Evolutionary conservation across 2,329 filamentous ascomycete species (phyloP), one percentile per base, ranked within the genome.

Genomic region (Phyllosticta citrichinensis): DNA sequence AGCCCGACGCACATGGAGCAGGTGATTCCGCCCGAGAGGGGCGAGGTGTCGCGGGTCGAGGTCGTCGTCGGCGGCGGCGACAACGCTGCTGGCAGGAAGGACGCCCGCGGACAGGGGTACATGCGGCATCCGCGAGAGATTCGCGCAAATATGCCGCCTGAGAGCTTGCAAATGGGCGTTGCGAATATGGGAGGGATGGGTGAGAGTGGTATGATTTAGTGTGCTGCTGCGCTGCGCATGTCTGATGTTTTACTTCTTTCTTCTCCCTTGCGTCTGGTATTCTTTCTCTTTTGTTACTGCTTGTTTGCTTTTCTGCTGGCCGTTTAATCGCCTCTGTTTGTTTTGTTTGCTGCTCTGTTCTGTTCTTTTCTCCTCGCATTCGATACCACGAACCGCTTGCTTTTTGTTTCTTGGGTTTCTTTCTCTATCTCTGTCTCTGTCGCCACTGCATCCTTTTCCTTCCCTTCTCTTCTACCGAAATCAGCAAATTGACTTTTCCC

Each of bases 71-170:
- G 30, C 12, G 4, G 30, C 12, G 30, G 14, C 11, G 33, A 17
- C 33, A 40, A 17, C 5, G 33, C 9, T 40, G 33, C 2, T 12
- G 25, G n/a, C 53, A 57, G 40, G 60, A 27, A 40, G 33, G 33
- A 12, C 2, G 12, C 27, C 2, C 27, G 20, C 25, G 58, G 55
- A 20, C 51, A 52, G 8, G 67, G 66, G n/a, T 75, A 75, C 62
- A 55, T 62, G 56, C 68, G 74, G 50, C 70, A 78, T 55, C 76
- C 76, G 8, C 78, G 74, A 65, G 78, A 79, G 65, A 67, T 80
- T 19, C 68, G 77, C 22, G 78, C 78, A 52, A 80, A 80, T 54
- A 79, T 80, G 77, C 77, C 78, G 10, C 77, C 78, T 0, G 72
- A 74, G 19, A 73, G 71, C 10, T 61, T 80, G 11, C 77, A 79